Conservation (phyloP, 352 stramenopile genomes). For the Pythium rishiriense region DNA sequence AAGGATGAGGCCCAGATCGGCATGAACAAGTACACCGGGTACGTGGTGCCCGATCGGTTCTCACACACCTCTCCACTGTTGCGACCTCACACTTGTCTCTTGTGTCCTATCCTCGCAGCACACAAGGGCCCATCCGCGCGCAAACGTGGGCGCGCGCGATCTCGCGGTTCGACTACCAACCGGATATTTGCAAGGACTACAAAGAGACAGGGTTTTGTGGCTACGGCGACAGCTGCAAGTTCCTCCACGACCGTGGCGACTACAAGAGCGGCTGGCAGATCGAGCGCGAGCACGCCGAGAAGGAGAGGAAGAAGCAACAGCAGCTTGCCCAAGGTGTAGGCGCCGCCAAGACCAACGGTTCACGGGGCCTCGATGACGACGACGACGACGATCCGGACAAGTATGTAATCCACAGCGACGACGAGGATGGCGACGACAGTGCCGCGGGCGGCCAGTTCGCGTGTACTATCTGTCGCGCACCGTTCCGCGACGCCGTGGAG, state of each 20-base stretch:
- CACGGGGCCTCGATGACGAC: slow-evolving; percentile 36
- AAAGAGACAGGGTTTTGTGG: slow-evolving; percentile 99
- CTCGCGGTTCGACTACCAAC: slow-evolving; percentile 96
- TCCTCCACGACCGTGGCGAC: slow-evolving; percentile 98
- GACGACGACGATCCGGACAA: slow-evolving; percentile 69
- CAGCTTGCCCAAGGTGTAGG: slow-evolving; percentile 52
- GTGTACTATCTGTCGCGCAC: slow-evolving; percentile 94
- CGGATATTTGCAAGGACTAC: slow-evolving; percentile 99
- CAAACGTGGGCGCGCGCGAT: slow-evolving; percentile 94
- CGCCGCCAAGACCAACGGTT: slow-evolving; percentile 35
- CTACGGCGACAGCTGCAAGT: slow-evolving; percentile 97
- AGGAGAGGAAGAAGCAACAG: slow-evolving; percentile 90
- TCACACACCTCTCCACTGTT: too few relatives aligned
- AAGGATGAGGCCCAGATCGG: slow-evolving; percentile 88
- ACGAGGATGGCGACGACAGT: slow-evolving; percentile 42
- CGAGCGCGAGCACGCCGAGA: slow-evolving; percentile 93
- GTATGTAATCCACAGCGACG: slow-evolving; percentile 61
- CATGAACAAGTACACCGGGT: slow-evolving; percentile 91
- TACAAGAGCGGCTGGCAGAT: slow-evolving; percentile 98
- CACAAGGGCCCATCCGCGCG: slow-evolving; percentile 93
- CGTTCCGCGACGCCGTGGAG: slow-evolving; percentile 94
- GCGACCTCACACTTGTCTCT: too few relatives aligned
- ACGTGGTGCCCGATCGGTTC: too few relatives aligned
- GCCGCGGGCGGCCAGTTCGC: slow-evolving; percentile 86
- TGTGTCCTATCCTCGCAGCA: too few relatives aligned